Percentiles rank a stretch among this genome's conserved stretches.
These are phyloP conservation scores for Pichia sp. DNA, from an alignment of 1,139 yeast genomes.

Conservation along the genomic window DNA sequence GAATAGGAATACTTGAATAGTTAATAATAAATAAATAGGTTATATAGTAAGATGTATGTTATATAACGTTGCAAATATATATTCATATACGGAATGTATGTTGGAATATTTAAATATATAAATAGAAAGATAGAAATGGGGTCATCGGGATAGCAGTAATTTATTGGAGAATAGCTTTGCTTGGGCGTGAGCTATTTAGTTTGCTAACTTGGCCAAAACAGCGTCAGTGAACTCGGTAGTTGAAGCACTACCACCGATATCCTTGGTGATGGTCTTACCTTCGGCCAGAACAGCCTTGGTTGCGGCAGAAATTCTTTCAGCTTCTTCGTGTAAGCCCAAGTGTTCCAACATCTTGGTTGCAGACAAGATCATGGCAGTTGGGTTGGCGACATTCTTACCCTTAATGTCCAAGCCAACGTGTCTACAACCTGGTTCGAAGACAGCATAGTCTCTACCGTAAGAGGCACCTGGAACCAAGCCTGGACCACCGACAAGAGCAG, in stretches of 20 bases:
- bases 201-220: slow-evolving; percentile 55
- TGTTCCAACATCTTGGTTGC: slow-evolving; percentile 91
- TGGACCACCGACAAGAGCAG: slow-evolving; percentile 98
- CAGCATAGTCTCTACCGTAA: slow-evolving; percentile 96
- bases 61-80: not conserved
- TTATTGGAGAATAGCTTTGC: not conserved
- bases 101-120: not conserved
- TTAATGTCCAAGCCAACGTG: slow-evolving; percentile 96
- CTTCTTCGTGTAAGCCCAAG: slow-evolving; percentile 78
- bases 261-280: slow-evolving; percentile 74
- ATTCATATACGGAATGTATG: not conserved
- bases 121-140: not conserved
- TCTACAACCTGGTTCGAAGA: slow-evolving; percentile 99
- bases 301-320: slow-evolving; percentile 83
- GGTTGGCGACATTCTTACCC: slow-evolving; percentile 94
- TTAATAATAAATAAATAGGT: not conserved
- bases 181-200: not conserved
- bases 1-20: not conserved
- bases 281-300: slow-evolving; percentile 86
- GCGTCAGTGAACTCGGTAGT: slow-evolving; percentile 94
- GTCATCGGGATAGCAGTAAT: not conserved
- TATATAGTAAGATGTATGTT: not conserved
- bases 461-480: slow-evolving; percentile 98
- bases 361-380: slow-evolving; percentile 94
- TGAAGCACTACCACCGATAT: slow-evolving; percentile 83